Evolutionary conservation across 148 eudicot genomes (phyloP).

Genomic region (Camellia lanceoleosa): DNA sequence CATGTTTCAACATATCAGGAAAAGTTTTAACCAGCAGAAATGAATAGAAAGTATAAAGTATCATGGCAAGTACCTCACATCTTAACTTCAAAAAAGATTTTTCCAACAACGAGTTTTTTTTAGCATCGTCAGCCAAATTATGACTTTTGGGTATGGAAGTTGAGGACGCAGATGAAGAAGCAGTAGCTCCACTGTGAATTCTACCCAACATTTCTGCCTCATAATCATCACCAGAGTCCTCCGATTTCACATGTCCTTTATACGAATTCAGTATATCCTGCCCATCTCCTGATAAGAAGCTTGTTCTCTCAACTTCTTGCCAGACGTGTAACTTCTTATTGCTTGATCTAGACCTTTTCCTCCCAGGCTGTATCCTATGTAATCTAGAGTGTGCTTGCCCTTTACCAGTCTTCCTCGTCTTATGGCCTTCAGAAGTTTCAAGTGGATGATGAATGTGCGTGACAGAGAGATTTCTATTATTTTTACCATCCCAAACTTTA

Average conservation of each 20-base stretch:
- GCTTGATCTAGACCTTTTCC: constrained; percentile 55
- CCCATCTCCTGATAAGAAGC: constrained; percentile 70
- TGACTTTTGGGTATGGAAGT: constrained; percentile 51
- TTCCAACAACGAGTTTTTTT: constrained; percentile 44
- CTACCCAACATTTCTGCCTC: constrained; percentile 62
- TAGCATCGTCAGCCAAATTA: constrained; percentile 38
- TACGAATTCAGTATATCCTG: constrained; percentile 58
- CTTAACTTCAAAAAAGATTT: constrained; percentile 83
- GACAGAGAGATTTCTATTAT: constrained; percentile 49
- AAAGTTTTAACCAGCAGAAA: background rate
- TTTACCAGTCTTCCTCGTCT: constrained; percentile 44
- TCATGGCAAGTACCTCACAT: constrained; percentile 69
- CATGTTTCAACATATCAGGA: background rate
- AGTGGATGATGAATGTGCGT: constrained; percentile 89
- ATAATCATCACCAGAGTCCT: constrained; percentile 79
- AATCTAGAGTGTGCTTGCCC: constrained; percentile 34
- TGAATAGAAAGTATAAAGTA: constrained; percentile 7
- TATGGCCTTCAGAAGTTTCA: constrained; percentile 61
- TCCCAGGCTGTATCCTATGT: constrained; percentile 43
- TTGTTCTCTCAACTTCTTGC: constrained; percentile 90
- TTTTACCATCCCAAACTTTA: constrained; percentile 92
- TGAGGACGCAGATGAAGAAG: constrained; percentile 63
- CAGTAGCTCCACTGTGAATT: constrained; percentile 63
- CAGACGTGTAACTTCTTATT: constrained; percentile 52
- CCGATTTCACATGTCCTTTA: constrained; percentile 48